Percentiles rank a stretch among this genome's conserved stretches.
Conservation (phyloP, 371 early-diverging fungal species). For the Cokeromyces recurvatus region DNA sequence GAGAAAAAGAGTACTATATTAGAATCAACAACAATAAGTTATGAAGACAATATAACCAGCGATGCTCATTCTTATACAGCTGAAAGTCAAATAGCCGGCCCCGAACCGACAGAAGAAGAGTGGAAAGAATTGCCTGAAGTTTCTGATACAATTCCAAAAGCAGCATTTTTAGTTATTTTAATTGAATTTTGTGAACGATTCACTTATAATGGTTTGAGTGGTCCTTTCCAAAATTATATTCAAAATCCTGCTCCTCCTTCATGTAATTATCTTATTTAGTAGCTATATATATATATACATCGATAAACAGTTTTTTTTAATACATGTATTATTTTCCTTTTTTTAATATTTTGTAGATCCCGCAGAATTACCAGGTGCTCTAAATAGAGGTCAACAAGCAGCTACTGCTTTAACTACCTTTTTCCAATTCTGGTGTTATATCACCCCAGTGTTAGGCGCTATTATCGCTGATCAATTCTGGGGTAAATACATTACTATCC, state of each 20-base stretch:
- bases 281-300: background rate
- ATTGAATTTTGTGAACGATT: slow-evolving; percentile 78
- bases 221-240: slow-evolving; percentile 63
- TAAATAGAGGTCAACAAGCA: slow-evolving; percentile 40
- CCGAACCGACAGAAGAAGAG: slow-evolving; percentile 48
- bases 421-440: slow-evolving; percentile 79
- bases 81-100: background rate
- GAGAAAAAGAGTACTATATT: slow-evolving; percentile 1
- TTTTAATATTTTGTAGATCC: slow-evolving; percentile 22
- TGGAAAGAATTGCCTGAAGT: slow-evolving; percentile 39
- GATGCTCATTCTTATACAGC: slow-evolving; percentile 1
- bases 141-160: slow-evolving; percentile 41
- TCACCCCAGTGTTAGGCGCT: slow-evolving; percentile 78
- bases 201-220: slow-evolving; percentile 64
- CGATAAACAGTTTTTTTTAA: background rate
- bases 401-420: slow-evolving; percentile 72
- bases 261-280: slow-evolving; percentile 19
- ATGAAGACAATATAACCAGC: background rate
- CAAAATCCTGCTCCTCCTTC: slow-evolving; percentile 43
- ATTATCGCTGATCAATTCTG: slow-evolving; percentile 76
- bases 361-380: slow-evolving; percentile 42
- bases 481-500: slow-evolving; percentile 84
- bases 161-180: slow-evolving; percentile 57
- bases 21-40: background rate
- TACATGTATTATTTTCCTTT: background rate